Conservation (phyloP, 345 rosid genomes). For the Draba incana region DNA sequence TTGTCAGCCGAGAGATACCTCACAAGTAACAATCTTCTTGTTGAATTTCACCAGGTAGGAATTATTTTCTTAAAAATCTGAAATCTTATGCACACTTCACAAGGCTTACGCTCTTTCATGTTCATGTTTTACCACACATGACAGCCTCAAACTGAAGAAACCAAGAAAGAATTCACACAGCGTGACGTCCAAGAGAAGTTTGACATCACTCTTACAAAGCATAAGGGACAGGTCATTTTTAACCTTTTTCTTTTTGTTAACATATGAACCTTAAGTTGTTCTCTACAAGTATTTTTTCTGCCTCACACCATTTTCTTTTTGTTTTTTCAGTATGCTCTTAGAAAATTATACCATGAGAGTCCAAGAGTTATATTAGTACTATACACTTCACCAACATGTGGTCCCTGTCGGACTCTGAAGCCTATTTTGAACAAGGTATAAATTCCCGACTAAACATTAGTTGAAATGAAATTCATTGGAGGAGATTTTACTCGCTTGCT, state of each 20-base stretch:
- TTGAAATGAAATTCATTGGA: neutral
- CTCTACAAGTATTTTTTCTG: constrained; percentile 9
- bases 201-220: constrained; percentile 78
- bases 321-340: constrained; percentile 72
- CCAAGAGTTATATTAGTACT: constrained; percentile 84
- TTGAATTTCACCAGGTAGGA: constrained; percentile 94
- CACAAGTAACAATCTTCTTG: constrained; percentile 74
- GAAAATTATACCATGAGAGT: constrained; percentile 94
- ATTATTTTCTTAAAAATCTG: neutral
- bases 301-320: constrained; percentile 17
- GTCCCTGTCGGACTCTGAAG: constrained; percentile 96
- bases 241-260: constrained; percentile 5
- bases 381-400: constrained; percentile 92
- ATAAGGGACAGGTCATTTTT: constrained; percentile 81
- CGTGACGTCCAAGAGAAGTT: constrained; percentile 87
- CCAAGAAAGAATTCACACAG: constrained; percentile 80
- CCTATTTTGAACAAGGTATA: constrained; percentile 98
- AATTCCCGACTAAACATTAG: neutral
- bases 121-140: constrained; percentile 28
- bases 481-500: constrained; percentile 9
- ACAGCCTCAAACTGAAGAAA: constrained; percentile 88
- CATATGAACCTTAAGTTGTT: constrained; percentile 9
- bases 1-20: constrained; percentile 96
- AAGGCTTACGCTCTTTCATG: constrained; percentile 29
- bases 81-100: constrained; percentile 14